phyloP scores from a whole-genome alignment of 2,329 filamentous ascomycete species.

The Zalaria sp. region DNA sequence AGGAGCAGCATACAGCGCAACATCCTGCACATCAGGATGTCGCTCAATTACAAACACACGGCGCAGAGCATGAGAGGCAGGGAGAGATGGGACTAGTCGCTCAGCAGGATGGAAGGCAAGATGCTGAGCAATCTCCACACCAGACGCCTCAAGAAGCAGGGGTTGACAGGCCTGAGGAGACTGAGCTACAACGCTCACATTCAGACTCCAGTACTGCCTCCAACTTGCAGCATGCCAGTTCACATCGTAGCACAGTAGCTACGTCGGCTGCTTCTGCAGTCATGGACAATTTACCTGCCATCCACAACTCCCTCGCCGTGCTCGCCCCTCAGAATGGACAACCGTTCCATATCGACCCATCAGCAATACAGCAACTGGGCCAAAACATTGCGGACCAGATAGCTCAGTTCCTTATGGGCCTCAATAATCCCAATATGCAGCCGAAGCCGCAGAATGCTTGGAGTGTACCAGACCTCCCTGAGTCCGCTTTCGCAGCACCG shows the following conservation, averaged over 20 bases:
- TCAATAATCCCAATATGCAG: constrained; percentile 3
- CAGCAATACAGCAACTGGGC: constrained; percentile 18
- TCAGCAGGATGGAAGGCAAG: no score
- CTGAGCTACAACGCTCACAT: no score
- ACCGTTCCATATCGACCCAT: constrained; percentile 7
- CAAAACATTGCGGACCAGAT: constrained; percentile 20
- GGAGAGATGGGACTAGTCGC: no score
- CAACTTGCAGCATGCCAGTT: no score
- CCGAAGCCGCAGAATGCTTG: background rate
- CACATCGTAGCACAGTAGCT: background rate
- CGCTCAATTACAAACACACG: no score
- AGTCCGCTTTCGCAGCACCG: constrained; percentile 2
- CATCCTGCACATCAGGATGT: no score
- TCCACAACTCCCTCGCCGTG: constrained; percentile 6
- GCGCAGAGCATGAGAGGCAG: no score
- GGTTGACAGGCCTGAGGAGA: no score
- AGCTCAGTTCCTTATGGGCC: constrained; percentile 13
- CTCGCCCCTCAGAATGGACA: constrained; percentile 4
- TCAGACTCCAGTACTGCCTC: no score
- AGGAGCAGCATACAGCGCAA: no score
- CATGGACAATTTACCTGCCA: constrained; percentile 2
- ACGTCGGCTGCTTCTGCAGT: background rate
- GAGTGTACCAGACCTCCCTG: constrained; percentile 2
- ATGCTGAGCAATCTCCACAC: no score
- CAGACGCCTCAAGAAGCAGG: no score